Conservation (phyloP, 1,284 basidiomycete species). For the Microbotryum intermedium region DNA sequence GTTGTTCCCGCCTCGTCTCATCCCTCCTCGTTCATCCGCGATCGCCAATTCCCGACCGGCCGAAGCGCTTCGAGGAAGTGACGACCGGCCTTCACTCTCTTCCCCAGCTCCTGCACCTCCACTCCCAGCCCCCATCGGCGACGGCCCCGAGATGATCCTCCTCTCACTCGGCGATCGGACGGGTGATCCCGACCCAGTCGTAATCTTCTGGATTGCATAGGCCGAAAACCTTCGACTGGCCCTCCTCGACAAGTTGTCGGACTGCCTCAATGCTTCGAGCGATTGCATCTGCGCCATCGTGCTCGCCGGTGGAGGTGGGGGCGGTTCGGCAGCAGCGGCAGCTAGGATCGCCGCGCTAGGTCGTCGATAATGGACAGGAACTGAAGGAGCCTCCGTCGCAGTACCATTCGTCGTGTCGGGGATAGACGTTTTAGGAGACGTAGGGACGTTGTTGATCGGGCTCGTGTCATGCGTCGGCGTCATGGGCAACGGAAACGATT, state of each 20-base stretch:
- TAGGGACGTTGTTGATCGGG: background rate
- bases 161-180: conserved; percentile 2
- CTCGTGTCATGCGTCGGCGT: conserved; percentile 12
- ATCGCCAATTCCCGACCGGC: conserved; percentile 7
- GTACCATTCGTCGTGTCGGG: background rate
- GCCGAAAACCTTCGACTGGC: conserved; percentile 95
- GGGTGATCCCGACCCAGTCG: conserved; percentile 37
- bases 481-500: background rate
- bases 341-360: conserved; percentile 1
- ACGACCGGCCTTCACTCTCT: background rate
- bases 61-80: background rate
- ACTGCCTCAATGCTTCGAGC: conserved; percentile 76
- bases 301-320: conserved; percentile 10
- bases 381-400: too few relatives aligned
- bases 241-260: conserved; percentile 76
- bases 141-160: background rate
- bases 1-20: background rate
- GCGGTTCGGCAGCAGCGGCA: background rate
- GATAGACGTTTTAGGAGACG: background rate
- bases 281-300: conserved; percentile 42
- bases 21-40: background rate
- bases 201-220: conserved; percentile 93
- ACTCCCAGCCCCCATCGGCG: conserved; percentile 4
- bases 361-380: too few relatives aligned
- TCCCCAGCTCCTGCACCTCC: background rate